phyloP scores from a whole-genome alignment of 1,284 basidiomycete species.

The Volvariella surrecta region DNA sequence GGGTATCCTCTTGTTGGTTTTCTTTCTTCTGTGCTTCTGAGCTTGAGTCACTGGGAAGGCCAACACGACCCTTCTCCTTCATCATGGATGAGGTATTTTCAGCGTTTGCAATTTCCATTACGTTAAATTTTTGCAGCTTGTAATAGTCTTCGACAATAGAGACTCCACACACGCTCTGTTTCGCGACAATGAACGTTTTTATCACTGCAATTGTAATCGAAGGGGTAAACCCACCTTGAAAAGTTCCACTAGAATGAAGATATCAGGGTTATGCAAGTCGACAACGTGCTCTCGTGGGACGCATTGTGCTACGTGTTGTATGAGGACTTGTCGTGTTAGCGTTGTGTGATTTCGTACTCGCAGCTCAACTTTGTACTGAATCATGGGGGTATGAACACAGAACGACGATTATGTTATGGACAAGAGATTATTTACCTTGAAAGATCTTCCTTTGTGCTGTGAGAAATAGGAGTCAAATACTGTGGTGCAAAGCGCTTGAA shows the following conservation, averaged over 20 bases:
- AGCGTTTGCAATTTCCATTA: constrained; percentile 50
- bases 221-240: constrained; percentile 52
- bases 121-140: constrained; percentile 62
- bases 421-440: neutral
- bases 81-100: too few relatives aligned
- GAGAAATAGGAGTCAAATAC: constrained; percentile 45
- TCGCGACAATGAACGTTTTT: neutral
- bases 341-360: constrained; percentile 67
- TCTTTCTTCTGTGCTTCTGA: too few relatives aligned
- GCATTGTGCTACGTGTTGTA: constrained; percentile 60
- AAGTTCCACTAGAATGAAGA: constrained; percentile 70
- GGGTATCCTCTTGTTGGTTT: too few relatives aligned
- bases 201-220: constrained; percentile 2
- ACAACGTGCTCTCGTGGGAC: constrained; percentile 61
- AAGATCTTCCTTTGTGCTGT: constrained; percentile 25
- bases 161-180: constrained; percentile 62
- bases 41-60: too few relatives aligned
- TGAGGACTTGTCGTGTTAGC: constrained; percentile 44
- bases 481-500: constrained; percentile 47
- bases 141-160: constrained; percentile 68
- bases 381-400: neutral
- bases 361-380: constrained; percentile 73
- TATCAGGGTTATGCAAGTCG: constrained; percentile 53
- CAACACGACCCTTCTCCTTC: too few relatives aligned
- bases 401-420: neutral